Percentiles rank a stretch among this genome's conserved stretches.
Conservation (phyloP, 2,329 filamentous ascomycete genomes). For the Massarina eburnea region DNA sequence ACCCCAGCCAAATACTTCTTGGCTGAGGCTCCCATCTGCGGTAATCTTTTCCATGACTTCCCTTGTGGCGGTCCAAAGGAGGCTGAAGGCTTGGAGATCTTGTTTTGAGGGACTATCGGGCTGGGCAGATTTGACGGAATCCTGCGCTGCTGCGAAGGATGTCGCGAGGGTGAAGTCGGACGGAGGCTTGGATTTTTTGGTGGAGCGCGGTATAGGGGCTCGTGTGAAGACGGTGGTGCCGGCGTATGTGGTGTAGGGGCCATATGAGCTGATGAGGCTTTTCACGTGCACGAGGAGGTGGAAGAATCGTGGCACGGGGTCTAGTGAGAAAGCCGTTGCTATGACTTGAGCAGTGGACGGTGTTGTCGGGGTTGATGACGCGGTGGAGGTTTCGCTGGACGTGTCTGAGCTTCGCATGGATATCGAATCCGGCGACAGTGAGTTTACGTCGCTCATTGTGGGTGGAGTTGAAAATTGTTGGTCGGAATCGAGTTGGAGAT, state of each 20-base stretch:
- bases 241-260: conserved; percentile 12
- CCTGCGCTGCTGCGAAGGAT: conserved; percentile 22
- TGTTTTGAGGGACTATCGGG: conserved; percentile 9
- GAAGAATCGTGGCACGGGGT: conserved; percentile 11
- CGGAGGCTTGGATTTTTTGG: background rate
- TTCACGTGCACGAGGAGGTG: conserved; percentile 12
- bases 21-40: conserved; percentile 7
- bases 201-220: background rate
- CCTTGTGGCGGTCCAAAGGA: conserved; percentile 14
- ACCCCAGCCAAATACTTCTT: conserved; percentile 22
- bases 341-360: conserved; percentile 1
- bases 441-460: too few relatives aligned
- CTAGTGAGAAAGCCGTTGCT: background rate
- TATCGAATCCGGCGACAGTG: too few relatives aligned
- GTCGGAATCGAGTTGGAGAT: too few relatives aligned
- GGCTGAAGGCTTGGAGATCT: conserved; percentile 18
- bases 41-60: conserved; percentile 15
- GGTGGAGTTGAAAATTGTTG: too few relatives aligned
- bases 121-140: conserved; percentile 14
- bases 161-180: conserved; percentile 10
- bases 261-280: conserved; percentile 7
- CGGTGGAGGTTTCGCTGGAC: too few relatives aligned
- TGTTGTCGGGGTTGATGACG: background rate
- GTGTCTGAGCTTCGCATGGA: too few relatives aligned
- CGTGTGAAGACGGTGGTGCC: conserved; percentile 13